Evolutionary conservation across 345 rosid genomes (phyloP), one percentile per base, ranked within the genome.

Genomic region (Lepidium aucheri): DNA sequence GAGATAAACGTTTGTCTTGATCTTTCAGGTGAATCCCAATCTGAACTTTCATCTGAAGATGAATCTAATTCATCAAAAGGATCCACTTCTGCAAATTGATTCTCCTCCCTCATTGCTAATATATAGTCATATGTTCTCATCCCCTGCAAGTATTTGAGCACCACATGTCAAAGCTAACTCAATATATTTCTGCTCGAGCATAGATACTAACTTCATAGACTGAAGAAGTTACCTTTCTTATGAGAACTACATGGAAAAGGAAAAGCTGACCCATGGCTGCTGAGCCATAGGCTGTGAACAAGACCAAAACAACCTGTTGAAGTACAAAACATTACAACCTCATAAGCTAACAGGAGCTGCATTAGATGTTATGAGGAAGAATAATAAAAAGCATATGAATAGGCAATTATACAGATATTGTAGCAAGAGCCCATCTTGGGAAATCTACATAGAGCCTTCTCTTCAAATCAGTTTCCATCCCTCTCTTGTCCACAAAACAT

Each of bases 221-320:
- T n/a, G 9, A 1, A 46, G 47, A 54, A 33, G 15, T 77, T 77
- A 93, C 97, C 96, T 94, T 94, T 66, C 96, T 84, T 41, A 90
- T 94, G 64, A 94, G 95, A 80, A 94, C 95, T 42, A 85, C 82
- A 70, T 90, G 97, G 77, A 94, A 94, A 75, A 94, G 78, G 82
- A 94, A 88, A 66, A 94, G 97, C 75, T 94, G 97, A 24, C 97
- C 96, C 86, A 94, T 81, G 33, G 97, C 99, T 4, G 97, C 99
- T 0, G 96, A 77, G 45, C 99, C 85, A 62, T 88, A 94, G 52
- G 88, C 85, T 9, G 95, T 85, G 70, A 94, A 77, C 56, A 88
- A 75, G 44, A 85, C 84, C 79, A 94, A 53, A 68, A 90, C 8
- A 65, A 90, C 77, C 97, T 94, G 84, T 39, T 63, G 63, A 26